phyloP scores from a whole-genome alignment of 2,329 filamentous ascomycete species.

The Alternaria triticina region DNA sequence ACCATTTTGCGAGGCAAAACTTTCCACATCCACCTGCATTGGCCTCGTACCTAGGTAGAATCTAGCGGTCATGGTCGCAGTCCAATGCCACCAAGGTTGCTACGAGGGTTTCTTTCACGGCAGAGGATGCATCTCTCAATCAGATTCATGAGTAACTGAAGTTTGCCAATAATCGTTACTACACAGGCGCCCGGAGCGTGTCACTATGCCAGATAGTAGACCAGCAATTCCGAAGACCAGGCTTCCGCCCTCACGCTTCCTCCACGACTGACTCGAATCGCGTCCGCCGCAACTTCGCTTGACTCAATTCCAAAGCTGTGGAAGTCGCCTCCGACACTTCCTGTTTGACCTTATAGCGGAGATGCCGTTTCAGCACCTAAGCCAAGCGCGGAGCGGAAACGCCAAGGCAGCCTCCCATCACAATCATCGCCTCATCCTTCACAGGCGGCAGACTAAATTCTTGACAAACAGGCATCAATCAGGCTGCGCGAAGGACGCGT shows the following conservation, averaged over 20 bases:
- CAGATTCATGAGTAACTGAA: not conserved
- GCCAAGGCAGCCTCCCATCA: conserved; percentile 1
- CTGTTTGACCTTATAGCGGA: not conserved
- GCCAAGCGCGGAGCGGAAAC: conserved; percentile 8
- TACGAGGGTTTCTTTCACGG: too few relatives aligned
- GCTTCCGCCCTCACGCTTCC: not conserved
- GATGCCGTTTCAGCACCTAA: not conserved
- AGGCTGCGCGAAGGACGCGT: not conserved
- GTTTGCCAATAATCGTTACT: too few relatives aligned
- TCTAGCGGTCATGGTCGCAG: too few relatives aligned
- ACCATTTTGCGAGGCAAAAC: too few relatives aligned
- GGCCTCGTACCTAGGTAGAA: too few relatives aligned
- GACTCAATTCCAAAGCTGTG: not conserved
- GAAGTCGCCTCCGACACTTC: not conserved
- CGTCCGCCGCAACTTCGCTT: not conserved
- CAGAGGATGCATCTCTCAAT: too few relatives aligned
- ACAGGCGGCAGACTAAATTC: too few relatives aligned
- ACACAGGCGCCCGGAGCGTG: not conserved
- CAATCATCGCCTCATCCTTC: not conserved
- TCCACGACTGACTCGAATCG: not conserved
- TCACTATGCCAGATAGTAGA: not conserved
- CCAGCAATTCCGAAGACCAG: not conserved
- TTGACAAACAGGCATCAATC: not conserved
- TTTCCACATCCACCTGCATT: too few relatives aligned
- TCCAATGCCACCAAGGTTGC: too few relatives aligned